Percentiles rank a stretch among this genome's conserved stretches.
These are phyloP conservation scores for Inosperma sp. DNA, from an alignment of 768 basidiomycete species.

Conservation along the genomic window DNA sequence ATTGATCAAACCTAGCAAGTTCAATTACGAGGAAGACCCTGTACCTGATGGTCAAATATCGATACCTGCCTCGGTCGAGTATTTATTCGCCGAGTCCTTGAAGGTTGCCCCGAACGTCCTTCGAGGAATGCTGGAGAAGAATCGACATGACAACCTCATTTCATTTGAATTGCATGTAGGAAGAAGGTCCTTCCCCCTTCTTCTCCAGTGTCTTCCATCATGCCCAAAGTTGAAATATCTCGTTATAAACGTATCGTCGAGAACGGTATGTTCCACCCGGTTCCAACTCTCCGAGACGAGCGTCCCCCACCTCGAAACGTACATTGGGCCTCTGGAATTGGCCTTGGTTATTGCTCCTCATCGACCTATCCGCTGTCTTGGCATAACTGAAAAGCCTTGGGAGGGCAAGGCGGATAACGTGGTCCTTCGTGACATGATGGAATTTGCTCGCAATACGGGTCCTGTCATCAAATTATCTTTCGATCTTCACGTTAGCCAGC, in stretches of 20 bases:
- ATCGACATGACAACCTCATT: background rate
- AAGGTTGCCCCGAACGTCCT: background rate
- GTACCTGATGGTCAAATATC: background rate
- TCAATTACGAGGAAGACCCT: background rate
- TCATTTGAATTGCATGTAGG: background rate
- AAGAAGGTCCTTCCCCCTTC: background rate
- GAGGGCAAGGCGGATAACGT: background rate
- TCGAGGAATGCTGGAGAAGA: background rate
- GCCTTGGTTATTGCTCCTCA: background rate
- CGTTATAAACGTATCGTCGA: background rate
- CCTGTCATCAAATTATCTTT: background rate
- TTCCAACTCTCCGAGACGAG: background rate
- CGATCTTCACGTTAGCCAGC: background rate
- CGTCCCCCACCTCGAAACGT: background rate
- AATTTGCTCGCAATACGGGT: background rate
- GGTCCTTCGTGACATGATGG: background rate
- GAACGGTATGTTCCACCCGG: background rate
- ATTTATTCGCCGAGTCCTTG: background rate
- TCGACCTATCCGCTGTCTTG: background rate
- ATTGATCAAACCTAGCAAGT: background rate
- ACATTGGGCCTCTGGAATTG: slow-evolving; percentile 1
- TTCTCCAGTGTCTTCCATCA: background rate
- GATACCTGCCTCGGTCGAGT: background rate
- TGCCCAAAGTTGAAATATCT: background rate
- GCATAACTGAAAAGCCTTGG: background rate